Evolutionary conservation across 2,329 filamentous ascomycete genomes (phyloP), one percentile per base, ranked within the genome.

Genomic region (Alternaria conjuncta): DNA sequence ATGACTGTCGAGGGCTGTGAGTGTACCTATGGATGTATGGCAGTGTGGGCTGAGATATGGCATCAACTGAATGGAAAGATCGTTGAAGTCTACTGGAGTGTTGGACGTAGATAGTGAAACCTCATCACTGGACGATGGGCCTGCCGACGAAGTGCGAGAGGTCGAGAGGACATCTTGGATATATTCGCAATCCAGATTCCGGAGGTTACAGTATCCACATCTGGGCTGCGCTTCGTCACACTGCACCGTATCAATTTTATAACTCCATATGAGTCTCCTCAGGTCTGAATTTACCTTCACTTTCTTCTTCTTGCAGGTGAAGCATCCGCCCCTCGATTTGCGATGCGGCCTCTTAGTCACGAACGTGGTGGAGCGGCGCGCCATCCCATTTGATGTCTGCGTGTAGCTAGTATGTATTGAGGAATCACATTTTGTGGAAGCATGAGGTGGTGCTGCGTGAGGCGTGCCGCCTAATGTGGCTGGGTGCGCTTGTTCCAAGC

Each of bases 251-350:
- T 65, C 28, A 68, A 12, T 60, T 18, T 13, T 1, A 26, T n/a
- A 11, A 6, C 26, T n/a, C 13, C 2, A 44, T 49, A n/a, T 18
- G 8, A 5, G 15, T 23, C 12, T 5, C 12, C 9, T 45, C 2
- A 11, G 1, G 20, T 28, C 26, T 41, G 30, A 23, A 49, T 41
- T 41, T 65, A 78, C 76, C 70, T 79, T 79, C 10, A 78, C 73
- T 60, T 77, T 79, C 66, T 77, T 79, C 18, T 66, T 66, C 57
- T 78, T 79, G 60, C 76, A 79, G 9, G 69, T 77, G 4, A 66
- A 41, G 55, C 75, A 79, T 4, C 76, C 76, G 44, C 68, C 68
- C 55, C 75, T 63, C 11, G 75, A 78, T 59, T 79, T 79, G 50
- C 65, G 69, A 50, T 79, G 76, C 7, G 76, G 65, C 50, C 71